Base-by-base conservation (phyloP, 2,329 filamentous ascomycete genomes). In the Fusarium virguliforme region DNA sequence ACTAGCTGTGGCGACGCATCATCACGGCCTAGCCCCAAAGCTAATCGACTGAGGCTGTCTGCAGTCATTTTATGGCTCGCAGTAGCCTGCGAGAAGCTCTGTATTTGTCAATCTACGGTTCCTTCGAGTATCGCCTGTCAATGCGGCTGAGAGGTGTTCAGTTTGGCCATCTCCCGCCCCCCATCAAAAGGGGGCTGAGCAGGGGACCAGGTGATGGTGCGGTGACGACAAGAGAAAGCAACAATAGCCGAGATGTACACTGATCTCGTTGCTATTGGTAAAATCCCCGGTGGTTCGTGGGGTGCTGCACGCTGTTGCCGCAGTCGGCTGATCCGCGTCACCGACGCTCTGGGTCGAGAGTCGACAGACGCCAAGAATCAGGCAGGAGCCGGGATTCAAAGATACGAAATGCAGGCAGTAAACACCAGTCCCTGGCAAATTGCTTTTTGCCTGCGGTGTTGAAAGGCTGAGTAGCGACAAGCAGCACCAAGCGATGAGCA, bases 111-210 rank as follows among this genome's bases (percentile, higher is more conserved):
- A 51, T 34, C 30, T 8, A 34, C 26, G 24, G 26, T 7, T 5
- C 3, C 9, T 18, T 15, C 15, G 28, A 50, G 15, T 3, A 34
- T 34, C 10, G 34, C 28, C 7, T 35, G 8, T n/a, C 30, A 34
- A 18, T 34, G 22, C 34, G 22, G 8, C 15, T 18, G 24, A 10
- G 18, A 10, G 28, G n/a, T 32, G 30, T 35, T 34, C 6, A 15
- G 8, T 1, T 24, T 51, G 6, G 15, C 30, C 22, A 32, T 13
- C n/a, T 28, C 34, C 2, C n/a, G 10, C n/a, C n/a, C 22, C 46
- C 26, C 18, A 50, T 24, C 48, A 51, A 51, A 51, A 51, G 30
- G 48, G 30, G 48, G 30, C n/a, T 34, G n/a, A 18, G 48, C 48
- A 24, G 30, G 48, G 48, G 10, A 26, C 28, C 32, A 51, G 30